Conservation (phyloP, 192 early-diverging fungal genomes). For the Coemansia sp. region DNA sequence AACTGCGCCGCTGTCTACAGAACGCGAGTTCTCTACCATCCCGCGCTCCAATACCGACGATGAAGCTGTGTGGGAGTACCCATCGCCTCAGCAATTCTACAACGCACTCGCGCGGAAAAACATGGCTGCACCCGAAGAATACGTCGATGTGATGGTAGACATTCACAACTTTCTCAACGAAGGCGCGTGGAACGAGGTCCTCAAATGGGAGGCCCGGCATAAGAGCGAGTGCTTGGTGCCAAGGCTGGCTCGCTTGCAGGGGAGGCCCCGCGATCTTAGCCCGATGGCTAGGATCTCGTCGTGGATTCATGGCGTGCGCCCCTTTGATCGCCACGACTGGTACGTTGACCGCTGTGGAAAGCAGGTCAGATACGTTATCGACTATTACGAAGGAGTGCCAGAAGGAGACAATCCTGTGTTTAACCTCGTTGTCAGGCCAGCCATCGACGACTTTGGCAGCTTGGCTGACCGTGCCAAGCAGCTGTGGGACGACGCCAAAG, state of each 20-base stretch:
- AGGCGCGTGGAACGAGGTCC: conserved; percentile 89
- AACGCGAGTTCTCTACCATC: conserved; percentile 80
- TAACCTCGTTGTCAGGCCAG: conserved; percentile 91
- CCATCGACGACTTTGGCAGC: conserved; percentile 74
- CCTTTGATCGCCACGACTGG: conserved; percentile 99
- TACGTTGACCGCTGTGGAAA: conserved; percentile 85
- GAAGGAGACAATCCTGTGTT: conserved; percentile 80
- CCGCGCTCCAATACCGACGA: conserved; percentile 25
- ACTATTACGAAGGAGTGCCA: conserved; percentile 84
- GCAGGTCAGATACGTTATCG: conserved; percentile 93
- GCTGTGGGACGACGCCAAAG: conserved; percentile 51
- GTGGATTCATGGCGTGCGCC: conserved; percentile 67
- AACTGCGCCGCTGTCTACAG: conserved; percentile 68
- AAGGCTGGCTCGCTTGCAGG: conserved; percentile 78
- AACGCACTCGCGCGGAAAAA: conserved; percentile 83
- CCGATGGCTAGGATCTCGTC: conserved; percentile 62
- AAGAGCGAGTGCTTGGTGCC: conserved; percentile 58
- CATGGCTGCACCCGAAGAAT: conserved; percentile 79
- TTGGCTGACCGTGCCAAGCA: conserved; percentile 64
- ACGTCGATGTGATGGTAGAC: conserved; percentile 88
- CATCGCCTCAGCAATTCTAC: conserved; percentile 88
- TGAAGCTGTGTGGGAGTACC: conserved; percentile 76
- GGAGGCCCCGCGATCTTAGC: conserved; percentile 73
- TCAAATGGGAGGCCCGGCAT: conserved; percentile 80
- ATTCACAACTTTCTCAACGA: conserved; percentile 99